A percentile compares a stretch with the other conserved stretches of the same genome.
Evolutionary conservation across 768 basidiomycete species (phyloP).

Genomic region (Boletus reticulatus): DNA sequence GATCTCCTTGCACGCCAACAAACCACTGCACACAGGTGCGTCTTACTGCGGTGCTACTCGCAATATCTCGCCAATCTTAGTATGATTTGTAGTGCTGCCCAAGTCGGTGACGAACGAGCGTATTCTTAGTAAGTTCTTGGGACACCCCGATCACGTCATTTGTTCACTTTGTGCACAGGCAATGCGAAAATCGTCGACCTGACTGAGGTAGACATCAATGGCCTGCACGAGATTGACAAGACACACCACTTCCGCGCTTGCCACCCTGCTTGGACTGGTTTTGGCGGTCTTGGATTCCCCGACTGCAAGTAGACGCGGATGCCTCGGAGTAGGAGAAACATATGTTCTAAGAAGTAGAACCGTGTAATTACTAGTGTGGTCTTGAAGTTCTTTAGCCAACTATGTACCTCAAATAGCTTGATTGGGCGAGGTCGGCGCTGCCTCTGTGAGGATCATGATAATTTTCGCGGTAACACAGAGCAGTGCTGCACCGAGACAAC

Average conservation of each 20-base stretch:
- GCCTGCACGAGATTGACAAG: slow-evolving; percentile 60
- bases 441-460: background rate
- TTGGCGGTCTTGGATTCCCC: slow-evolving; percentile 59
- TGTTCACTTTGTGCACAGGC: slow-evolving; percentile 30
- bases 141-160: background rate
- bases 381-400: background rate
- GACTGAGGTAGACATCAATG: slow-evolving; percentile 55
- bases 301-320: slow-evolving; percentile 40
- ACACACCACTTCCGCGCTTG: slow-evolving; percentile 62
- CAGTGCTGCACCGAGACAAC: background rate
- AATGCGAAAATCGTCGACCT: slow-evolving; percentile 64
- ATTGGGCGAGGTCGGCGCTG: slow-evolving; percentile 11
- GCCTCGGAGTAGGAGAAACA: background rate
- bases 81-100: slow-evolving; percentile 48
- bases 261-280: slow-evolving; percentile 62
- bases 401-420: background rate
- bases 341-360: background rate
- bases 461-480: background rate
- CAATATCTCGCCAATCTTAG: slow-evolving; percentile 13
- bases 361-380: background rate
- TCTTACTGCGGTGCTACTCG: background rate
- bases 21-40: slow-evolving; percentile 50
- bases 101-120: slow-evolving; percentile 75
- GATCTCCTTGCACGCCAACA: slow-evolving; percentile 72
- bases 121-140: slow-evolving; percentile 44